Base-by-base conservation (phyloP, 495 filamentous ascomycete genomes). In the Xanthoparmelia taractica region DNA sequence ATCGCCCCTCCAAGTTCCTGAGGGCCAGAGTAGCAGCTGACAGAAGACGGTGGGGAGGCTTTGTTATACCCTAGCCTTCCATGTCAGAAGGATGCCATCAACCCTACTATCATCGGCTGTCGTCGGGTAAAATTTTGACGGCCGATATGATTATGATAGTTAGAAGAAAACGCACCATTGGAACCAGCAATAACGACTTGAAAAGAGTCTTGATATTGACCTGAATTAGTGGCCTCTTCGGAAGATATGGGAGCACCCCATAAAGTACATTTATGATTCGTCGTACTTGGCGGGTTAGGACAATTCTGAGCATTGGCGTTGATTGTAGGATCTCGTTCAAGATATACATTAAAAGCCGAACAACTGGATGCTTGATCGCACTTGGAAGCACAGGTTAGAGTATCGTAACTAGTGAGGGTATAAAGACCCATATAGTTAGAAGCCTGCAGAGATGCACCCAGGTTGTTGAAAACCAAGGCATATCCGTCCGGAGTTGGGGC, bases 231-330 rank as follows among this genome's bases (percentile, higher is more conserved):
- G 23, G 77, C 77, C 8, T 70, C 69, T 0, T 25, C 62, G 23
- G 67, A 60, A 1, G 69, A 38, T 36, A 80, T 63, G 20, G 66
- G 63, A 20, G 68, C 70, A 34, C 77, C 78, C 77, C 77, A 83
- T 63, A 79, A 77, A 31, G 76, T 74, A 66, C 81, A 84, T 72
- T 81, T 82, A 72, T 78, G 80, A 64, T 78, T 77, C 34, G 79
- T 82, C 33, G 74, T 74, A 25, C 75, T 76, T 15, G 76, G 55
- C 1, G 81, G 80, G 59, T 81, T 73, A 40, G 69, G 68, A 68
- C 77, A 79, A 56, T 50, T 50, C 10, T 58, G 58, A 23, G 62
- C 58, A 58, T 66, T 73, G 10, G 73, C 71, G 57, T 73, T 72
- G 2, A 79, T 27, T 10, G 65, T 70, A 1, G 79, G 79, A 64